phyloP scores from a whole-genome alignment of 495 filamentous ascomycete genomes.

The Pyronema domesticum region DNA sequence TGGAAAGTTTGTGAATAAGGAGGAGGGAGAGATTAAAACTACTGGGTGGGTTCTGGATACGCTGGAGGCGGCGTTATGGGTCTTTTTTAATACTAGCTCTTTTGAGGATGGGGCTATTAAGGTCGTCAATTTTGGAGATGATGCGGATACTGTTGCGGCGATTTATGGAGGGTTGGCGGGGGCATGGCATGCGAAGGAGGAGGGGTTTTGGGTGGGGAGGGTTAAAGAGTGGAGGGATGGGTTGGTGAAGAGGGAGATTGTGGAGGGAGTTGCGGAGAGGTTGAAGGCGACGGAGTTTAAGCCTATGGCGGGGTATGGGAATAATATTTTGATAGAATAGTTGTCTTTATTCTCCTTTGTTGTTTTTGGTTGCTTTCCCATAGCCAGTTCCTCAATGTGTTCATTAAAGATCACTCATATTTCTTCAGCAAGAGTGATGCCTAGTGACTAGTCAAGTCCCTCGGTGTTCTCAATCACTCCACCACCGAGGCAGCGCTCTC shows the following conservation, averaged over 20 bases:
- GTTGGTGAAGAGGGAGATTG: slow-evolving; percentile 8
- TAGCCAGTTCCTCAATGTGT: no score
- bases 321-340: neutral
- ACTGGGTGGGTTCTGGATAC: slow-evolving; percentile 34
- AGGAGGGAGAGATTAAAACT: slow-evolving; percentile 19
- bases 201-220: slow-evolving; percentile 7
- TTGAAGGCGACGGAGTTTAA: slow-evolving; percentile 13
- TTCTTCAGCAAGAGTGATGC: no score
- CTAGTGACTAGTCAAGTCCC: neutral
- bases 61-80: slow-evolving; percentile 33
- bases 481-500: slow-evolving; percentile 21
- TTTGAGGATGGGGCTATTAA: slow-evolving; percentile 30
- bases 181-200: slow-evolving; percentile 27
- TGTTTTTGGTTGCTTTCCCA: neutral
- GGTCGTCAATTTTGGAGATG: slow-evolving; percentile 32
- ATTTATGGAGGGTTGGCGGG: slow-evolving; percentile 35
- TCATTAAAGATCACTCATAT: no score
- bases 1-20: slow-evolving; percentile 3
- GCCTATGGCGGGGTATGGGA: neutral
- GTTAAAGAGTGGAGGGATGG: slow-evolving; percentile 9
- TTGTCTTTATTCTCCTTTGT: neutral
- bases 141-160: slow-evolving; percentile 36
- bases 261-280: slow-evolving; percentile 9
- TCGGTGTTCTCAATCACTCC: slow-evolving; percentile 13
- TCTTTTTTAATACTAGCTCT: slow-evolving; percentile 27